Base-by-base conservation (phyloP, 2,329 filamentous ascomycete species). In the Dactylellina parvicollis region DNA sequence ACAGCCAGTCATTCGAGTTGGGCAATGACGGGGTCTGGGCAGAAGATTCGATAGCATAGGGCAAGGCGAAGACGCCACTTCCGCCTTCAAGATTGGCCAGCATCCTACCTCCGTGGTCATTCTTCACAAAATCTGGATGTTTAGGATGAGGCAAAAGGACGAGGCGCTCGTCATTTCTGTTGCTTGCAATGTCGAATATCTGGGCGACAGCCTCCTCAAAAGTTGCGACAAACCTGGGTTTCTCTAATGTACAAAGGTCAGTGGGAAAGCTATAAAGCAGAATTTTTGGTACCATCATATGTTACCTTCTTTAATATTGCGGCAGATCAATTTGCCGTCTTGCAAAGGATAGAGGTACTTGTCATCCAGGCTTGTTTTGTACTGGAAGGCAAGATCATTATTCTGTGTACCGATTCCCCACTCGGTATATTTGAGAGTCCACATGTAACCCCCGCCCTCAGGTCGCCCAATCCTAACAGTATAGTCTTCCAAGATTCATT, bases 351-450 rank as follows among this genome's bases (percentile, higher is more conserved):
- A 94, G 55, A 98, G 89, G 81, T 98, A 97, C 74, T 90, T 90
- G 76, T 91, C 89, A 80, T 98, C 93, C 79, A 93, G 89, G 0
- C 92, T 92, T 9, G 84, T 82, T 12, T 86, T 86, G 78, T 98
- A 95, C 79, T 98, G 92, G 54, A 87, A 87, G 77, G 92, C 89
- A 4, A 99, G 87, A 79, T 99, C 95, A 75, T 87, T 87, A 80
- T 99, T 94, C 73, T 89, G 91, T 70, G 90, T 96, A 80, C 99
- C 99, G 12, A 93, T 91, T 0, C 88, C 89, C 95, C 95, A 99
- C 80, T 99, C 95, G 9, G 92, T 90, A 79, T 96, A 99, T 76
- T 88, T 93, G 76, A 99, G 87, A 0, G 92, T 96, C 78, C 92
- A 96, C 75, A 99, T 28, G 90, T 5, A 88, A 87, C 70, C 89